Conservation (phyloP, 2,329 filamentous ascomycete species). For the Microdochium trichocladiopsis region DNA sequence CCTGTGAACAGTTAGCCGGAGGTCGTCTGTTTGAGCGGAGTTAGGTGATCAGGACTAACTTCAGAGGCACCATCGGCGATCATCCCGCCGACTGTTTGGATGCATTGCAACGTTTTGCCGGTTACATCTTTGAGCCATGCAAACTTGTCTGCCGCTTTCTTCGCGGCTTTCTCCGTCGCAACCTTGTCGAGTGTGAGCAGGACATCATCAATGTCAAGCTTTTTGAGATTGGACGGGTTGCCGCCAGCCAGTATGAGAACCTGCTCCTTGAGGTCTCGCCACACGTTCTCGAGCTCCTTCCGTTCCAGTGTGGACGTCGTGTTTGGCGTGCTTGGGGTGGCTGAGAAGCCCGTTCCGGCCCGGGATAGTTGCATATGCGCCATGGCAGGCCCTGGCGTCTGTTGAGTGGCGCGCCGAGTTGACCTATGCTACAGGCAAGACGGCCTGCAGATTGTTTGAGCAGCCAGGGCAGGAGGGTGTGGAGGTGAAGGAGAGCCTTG, state of each 20-base stretch:
- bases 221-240: constrained; percentile 14
- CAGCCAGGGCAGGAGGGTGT: no score
- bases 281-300: constrained; percentile 21
- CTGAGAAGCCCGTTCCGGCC: background rate
- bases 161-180: constrained; percentile 11
- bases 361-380: background rate
- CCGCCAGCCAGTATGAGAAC: constrained; percentile 23
- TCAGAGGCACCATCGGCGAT: constrained; percentile 19
- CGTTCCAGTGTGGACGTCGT: constrained; percentile 11
- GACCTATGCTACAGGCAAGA: no score
- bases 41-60: constrained; percentile 6
- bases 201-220: constrained; percentile 19
- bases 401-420: no score
- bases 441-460: no score
- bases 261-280: constrained; percentile 22
- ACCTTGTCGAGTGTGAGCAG: constrained; percentile 18
- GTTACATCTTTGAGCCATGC: constrained; percentile 17
- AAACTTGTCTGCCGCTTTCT: constrained; percentile 20
- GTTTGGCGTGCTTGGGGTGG: background rate
- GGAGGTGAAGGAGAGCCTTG: no score
- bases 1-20: constrained; percentile 8
- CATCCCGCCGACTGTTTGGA: constrained; percentile 24
- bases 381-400: background rate
- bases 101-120: constrained; percentile 22
- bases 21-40: background rate